Base-by-base conservation (phyloP, 1,284 basidiomycete species). In the Salmacisia buchloeana region DNA sequence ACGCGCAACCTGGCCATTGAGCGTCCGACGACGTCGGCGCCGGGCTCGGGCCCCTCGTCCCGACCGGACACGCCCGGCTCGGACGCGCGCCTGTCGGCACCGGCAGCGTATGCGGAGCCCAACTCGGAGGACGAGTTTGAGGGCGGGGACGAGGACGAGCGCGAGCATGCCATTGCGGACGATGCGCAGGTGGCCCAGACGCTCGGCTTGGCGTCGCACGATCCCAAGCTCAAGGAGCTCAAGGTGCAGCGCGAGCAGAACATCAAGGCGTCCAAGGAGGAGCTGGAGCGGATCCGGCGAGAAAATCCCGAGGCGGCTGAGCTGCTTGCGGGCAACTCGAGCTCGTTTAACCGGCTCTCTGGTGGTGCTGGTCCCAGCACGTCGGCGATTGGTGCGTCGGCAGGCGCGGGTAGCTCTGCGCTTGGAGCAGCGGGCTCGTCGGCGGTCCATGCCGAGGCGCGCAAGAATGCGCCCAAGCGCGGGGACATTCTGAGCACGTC, bases 111-210 rank as follows among this genome's bases (percentile, higher is more conserved):
- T 66, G 67, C 73, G 63, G 78, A 79, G 68, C 78, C 78, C 7
- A 72, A 74, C 10, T 72, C 69, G 2, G 78, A 79, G 61, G 77
- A 79, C 67, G 77, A 79, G 63, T 78, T 78, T 27, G 77, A 79
- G n/a, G 69, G 60, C 39, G 63, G 56, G 2, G 73, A 60, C 18
- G 70, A 64, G 15, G 41, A 54, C 45, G 73, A 72, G 21, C 69
- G 67, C 15, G 66, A 65, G 29, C 46, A 54, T 15, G 64, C 46
- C 23, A 69, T 74, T 54, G 78, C 72, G 6, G 68, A 78, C 57
- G 76, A 71, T 27, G 52, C 65, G 34, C 74, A 69, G 60, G 74
- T 76, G 59, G 77, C 77, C 25, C 67, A 70, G 60, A 73, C 71
- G 33, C 68, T 78, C 15, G 78, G 78, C 34, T 65, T 78, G 21